These are phyloP conservation scores for Pyrenopolyporus hunteri DNA, from an alignment of 495 filamentous ascomycete species.

Conservation along the genomic window DNA sequence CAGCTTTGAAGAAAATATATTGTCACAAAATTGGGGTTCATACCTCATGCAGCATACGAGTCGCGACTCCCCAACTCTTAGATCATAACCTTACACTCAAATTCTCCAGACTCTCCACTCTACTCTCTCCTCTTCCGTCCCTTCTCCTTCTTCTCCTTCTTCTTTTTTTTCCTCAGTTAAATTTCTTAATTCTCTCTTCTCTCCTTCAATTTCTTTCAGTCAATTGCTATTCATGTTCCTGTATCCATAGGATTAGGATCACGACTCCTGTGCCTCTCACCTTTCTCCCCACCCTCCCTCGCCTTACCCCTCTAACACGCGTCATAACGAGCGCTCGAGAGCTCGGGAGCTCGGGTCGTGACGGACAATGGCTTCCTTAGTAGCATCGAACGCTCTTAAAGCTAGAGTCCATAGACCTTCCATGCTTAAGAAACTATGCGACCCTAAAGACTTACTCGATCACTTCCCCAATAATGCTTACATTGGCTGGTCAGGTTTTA, in stretches of 20 bases:
- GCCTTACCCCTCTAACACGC: slow-evolving; percentile 14
- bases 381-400: slow-evolving; percentile 76
- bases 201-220: not conserved
- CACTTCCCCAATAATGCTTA: slow-evolving; percentile 83
- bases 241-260: slow-evolving; percentile 8
- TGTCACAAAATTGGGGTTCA: not conserved
- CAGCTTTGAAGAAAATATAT: slow-evolving; percentile 24
- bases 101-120: slow-evolving; percentile 28
- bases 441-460: slow-evolving; percentile 78
- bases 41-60: no score
- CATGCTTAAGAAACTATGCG: slow-evolving; percentile 78
- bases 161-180: slow-evolving; percentile 7
- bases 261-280: slow-evolving; percentile 3
- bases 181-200: slow-evolving; percentile 5
- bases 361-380: slow-evolving; percentile 50
- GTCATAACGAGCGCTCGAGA: slow-evolving; percentile 20
- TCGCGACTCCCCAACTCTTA: slow-evolving; percentile 8
- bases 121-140: slow-evolving; percentile 7
- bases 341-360: slow-evolving; percentile 27
- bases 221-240: not conserved
- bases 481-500: slow-evolving; percentile 91
- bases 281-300: not conserved
- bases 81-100: not conserved
- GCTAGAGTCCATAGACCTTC: slow-evolving; percentile 76
- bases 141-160: slow-evolving; percentile 8